Evolutionary conservation across 2,329 filamentous ascomycete genomes (phyloP).

Genomic region (Botryosphaeria agaves): DNA sequence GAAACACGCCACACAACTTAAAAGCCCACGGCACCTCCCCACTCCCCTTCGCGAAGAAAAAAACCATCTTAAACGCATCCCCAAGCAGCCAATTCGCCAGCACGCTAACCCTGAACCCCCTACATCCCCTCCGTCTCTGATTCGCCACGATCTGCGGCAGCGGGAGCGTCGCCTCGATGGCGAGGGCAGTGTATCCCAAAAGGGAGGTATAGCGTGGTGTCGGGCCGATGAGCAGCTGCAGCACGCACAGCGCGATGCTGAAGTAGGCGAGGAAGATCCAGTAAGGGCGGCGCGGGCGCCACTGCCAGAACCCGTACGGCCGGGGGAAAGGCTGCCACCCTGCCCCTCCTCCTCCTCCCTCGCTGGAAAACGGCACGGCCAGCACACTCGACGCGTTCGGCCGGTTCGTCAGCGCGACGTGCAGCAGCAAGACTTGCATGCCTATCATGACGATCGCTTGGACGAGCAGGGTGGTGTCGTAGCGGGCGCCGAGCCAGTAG

Average conservation of each 20-base stretch:
- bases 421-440: constrained; percentile 40
- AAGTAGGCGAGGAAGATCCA: constrained; percentile 64
- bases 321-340: constrained; percentile 23
- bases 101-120: constrained; percentile 61
- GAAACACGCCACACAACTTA: constrained; percentile 68
- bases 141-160: constrained; percentile 65
- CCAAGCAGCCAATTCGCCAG: constrained; percentile 63
- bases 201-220: constrained; percentile 46
- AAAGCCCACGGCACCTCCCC: constrained; percentile 56
- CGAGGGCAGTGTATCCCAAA: constrained; percentile 59
- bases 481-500: constrained; percentile 48
- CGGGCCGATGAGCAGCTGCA: constrained; percentile 50
- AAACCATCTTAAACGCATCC: constrained; percentile 66
- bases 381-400: constrained; percentile 20
- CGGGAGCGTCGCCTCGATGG: constrained; percentile 66
- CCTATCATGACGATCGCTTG: constrained; percentile 43
- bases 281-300: constrained; percentile 58
- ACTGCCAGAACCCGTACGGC: constrained; percentile 72
- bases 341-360: too few relatives aligned
- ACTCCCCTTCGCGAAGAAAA: constrained; percentile 58
- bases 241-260: constrained; percentile 38
- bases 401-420: constrained; percentile 42
- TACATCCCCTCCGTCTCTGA: constrained; percentile 48
- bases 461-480: constrained; percentile 38
- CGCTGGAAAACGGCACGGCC: constrained; percentile 43